Evolutionary conservation across 495 filamentous ascomycete genomes (phyloP).

Genomic region (Baudoinia panamericana): DNA sequence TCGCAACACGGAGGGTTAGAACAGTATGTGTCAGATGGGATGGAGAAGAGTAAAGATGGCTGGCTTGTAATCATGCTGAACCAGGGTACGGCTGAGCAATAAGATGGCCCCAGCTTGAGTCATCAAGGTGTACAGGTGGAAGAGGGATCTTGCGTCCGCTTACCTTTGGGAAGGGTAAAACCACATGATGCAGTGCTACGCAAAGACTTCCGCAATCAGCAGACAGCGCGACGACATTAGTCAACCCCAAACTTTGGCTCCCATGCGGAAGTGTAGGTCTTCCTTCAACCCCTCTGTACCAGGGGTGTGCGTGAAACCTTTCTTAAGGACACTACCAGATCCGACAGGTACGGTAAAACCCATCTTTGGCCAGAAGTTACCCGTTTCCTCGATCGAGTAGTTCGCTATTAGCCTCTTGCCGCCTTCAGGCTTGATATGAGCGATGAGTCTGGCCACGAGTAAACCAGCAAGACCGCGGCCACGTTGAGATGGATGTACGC

Average conservation of each 20-base stretch:
- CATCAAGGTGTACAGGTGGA: constrained; percentile 6
- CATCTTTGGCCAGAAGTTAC: constrained; percentile 7
- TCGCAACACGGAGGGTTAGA: too few relatives aligned
- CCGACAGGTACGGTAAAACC: constrained; percentile 4
- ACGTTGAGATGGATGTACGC: constrained; percentile 3
- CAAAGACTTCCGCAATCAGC: too few relatives aligned
- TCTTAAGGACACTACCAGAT: background rate
- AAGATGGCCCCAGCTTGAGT: constrained; percentile 20
- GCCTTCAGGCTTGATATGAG: background rate
- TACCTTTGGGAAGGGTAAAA: background rate
- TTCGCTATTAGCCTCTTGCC: constrained; percentile 3
- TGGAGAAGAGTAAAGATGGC: constrained; percentile 21
- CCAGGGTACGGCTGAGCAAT: constrained; percentile 16
- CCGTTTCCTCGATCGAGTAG: constrained; percentile 6
- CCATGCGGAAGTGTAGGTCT: constrained; percentile 7
- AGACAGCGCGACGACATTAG: too few relatives aligned
- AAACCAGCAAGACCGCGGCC: background rate
- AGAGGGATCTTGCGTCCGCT: background rate
- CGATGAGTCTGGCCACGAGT: background rate
- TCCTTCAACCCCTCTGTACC: background rate
- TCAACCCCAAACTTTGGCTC: background rate
- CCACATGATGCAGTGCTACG: background rate
- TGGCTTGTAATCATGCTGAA: constrained; percentile 20
- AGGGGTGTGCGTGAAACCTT: constrained; percentile 1
- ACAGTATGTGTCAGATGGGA: constrained; percentile 3